Evolutionary conservation across 306 rosid species (phyloP).

Genomic region (Lathyrus aphaca): DNA sequence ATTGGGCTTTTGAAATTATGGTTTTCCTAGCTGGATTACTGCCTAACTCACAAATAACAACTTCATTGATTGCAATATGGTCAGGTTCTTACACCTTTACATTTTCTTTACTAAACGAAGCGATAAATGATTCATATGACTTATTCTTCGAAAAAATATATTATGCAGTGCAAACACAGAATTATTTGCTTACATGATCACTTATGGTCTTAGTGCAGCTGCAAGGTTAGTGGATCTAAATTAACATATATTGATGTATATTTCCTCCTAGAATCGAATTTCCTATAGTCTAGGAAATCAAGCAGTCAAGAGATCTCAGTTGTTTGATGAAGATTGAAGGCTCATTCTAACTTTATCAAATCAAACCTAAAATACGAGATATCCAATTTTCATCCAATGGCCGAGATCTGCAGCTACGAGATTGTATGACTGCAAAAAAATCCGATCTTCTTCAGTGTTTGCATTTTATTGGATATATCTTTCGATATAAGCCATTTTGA

Average conservation of each 20-base stretch:
- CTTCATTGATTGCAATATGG: conserved; percentile 89
- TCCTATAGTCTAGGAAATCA: background rate
- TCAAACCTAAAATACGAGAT: background rate
- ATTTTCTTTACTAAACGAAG: background rate
- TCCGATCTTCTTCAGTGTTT: no score
- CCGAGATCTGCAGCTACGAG: no score
- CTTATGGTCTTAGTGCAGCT: conserved; percentile 83
- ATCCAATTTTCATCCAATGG: background rate
- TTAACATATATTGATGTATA: background rate
- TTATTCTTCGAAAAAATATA: conserved; percentile 18
- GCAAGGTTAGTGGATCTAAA: conserved; percentile 59
- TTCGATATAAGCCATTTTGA: background rate
- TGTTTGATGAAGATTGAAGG: background rate
- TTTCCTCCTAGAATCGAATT: background rate
- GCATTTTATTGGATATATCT: background rate
- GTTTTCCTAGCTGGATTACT: conserved; percentile 79
- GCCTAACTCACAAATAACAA: conserved; percentile 64
- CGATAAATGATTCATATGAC: background rate
- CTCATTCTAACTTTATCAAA: background rate
- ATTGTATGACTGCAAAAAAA: no score
- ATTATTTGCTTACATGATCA: conserved; percentile 66
- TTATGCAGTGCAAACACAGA: conserved; percentile 67
- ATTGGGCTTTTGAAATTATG: conserved; percentile 87
- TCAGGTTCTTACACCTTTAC: conserved; percentile 39
- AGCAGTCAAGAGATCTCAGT: background rate